Conservation (phyloP, 352 stramenopile genomes). For the Aphanomyces astaci region DNA sequence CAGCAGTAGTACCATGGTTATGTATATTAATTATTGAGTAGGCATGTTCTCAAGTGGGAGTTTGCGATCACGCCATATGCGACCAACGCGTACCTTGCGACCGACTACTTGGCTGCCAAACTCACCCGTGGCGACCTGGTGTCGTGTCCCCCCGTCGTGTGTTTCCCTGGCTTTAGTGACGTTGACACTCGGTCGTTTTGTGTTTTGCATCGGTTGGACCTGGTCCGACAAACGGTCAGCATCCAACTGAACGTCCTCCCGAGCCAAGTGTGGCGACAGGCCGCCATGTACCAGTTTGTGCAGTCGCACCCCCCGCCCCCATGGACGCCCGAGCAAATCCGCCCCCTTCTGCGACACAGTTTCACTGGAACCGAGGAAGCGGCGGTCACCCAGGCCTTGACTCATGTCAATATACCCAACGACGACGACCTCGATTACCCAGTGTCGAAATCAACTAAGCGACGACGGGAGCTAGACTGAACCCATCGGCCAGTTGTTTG, state of each 20-base stretch:
- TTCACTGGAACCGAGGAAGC: no score
- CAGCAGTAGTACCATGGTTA: no score
- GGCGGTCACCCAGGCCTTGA: no score
- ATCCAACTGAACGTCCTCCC: neutral
- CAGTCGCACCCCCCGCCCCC: neutral
- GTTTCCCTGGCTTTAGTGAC: no score
- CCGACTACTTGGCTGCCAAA: slow-evolving; percentile 13
- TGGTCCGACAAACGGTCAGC: neutral
- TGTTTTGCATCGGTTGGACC: neutral
- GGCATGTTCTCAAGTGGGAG: slow-evolving; percentile 49
- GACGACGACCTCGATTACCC: no score
- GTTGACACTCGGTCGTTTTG: no score
- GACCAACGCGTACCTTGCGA: slow-evolving; percentile 56
- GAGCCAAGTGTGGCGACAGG: neutral
- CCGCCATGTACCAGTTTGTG: neutral
- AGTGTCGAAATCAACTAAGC: no score
- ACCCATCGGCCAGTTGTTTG: no score
- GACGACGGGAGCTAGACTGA: no score
- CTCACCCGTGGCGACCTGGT: neutral
- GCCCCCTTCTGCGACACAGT: neutral
- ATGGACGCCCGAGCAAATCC: neutral
- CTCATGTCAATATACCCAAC: no score
- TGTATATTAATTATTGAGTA: no score
- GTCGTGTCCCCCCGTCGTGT: neutral
- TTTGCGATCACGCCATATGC: slow-evolving; percentile 74